Conservation (phyloP, 2,329 filamentous ascomycete genomes). For the Fusarium nodosum region DNA sequence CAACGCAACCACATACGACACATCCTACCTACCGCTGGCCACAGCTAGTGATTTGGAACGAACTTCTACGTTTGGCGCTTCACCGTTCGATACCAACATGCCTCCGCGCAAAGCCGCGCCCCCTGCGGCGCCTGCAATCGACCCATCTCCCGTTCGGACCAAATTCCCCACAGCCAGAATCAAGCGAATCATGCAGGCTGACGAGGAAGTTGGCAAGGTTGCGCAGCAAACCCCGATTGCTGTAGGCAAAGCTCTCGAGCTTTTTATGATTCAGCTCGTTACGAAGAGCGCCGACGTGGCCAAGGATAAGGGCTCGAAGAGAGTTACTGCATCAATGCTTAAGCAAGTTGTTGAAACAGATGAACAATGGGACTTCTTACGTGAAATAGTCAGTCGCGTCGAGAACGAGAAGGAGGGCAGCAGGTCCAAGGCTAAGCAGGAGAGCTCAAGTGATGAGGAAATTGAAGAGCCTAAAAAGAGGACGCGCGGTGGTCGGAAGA, state of each 20-base stretch:
- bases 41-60: slow-evolving; percentile 19
- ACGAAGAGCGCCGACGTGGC: slow-evolving; percentile 89
- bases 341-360: slow-evolving; percentile 91
- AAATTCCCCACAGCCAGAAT: slow-evolving; percentile 98
- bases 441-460: slow-evolving; percentile 68
- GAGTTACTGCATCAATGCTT: slow-evolving; percentile 89
- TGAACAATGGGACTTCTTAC: slow-evolving; percentile 93
- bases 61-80: slow-evolving; percentile 23
- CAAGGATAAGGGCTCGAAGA: slow-evolving; percentile 84
- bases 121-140: slow-evolving; percentile 60
- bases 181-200: slow-evolving; percentile 99
- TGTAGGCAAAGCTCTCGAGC: slow-evolving; percentile 93
- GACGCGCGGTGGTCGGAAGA: slow-evolving; percentile 63
- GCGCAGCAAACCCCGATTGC: slow-evolving; percentile 97
- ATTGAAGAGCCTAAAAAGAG: slow-evolving; percentile 65
- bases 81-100: slow-evolving; percentile 49
- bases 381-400: slow-evolving; percentile 90
- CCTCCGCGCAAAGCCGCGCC: slow-evolving; percentile 55
- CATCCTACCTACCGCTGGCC: slow-evolving; percentile 33
- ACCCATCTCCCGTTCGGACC: slow-evolving; percentile 83
- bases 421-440: slow-evolving; percentile 61
- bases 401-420: slow-evolving; percentile 68
- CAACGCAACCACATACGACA: slow-evolving; percentile 32
- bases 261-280: slow-evolving; percentile 97
- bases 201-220: slow-evolving; percentile 98